phyloP scores from a whole-genome alignment of 129 eudicot species.

The Tagetes patula region DNA sequence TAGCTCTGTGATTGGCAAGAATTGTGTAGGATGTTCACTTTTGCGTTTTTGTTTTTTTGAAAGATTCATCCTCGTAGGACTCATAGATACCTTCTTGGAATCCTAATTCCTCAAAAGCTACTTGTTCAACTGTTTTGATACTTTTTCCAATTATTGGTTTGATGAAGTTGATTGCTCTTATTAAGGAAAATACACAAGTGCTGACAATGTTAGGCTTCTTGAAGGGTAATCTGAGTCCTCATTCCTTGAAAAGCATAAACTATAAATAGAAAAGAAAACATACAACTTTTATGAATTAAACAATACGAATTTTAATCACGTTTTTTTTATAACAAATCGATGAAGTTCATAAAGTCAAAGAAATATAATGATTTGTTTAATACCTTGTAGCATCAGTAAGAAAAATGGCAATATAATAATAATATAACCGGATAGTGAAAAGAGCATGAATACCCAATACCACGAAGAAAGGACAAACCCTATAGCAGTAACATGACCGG shows the following conservation, averaged over 20 bases:
- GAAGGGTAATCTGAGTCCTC: conserved; percentile 39
- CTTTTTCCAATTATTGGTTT: conserved; percentile 19
- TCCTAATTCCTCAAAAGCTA: conserved; percentile 58
- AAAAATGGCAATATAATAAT: no score
- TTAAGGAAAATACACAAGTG: conserved; percentile 30
- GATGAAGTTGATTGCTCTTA: conserved; percentile 42
- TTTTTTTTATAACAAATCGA: no score
- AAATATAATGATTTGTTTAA: no score
- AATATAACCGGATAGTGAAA: no score
- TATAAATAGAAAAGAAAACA: background rate
- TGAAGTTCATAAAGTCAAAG: no score
- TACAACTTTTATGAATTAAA: background rate
- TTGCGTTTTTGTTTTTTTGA: conserved; percentile 60
- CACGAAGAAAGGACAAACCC: no score
- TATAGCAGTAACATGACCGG: no score
- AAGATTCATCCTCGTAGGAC: conserved; percentile 43
- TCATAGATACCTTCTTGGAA: conserved; percentile 42
- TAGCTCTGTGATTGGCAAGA: conserved; percentile 41
- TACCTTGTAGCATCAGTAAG: no score
- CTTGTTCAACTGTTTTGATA: conserved; percentile 42
- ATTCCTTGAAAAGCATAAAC: conserved; percentile 39
- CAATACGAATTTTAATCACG: no score
- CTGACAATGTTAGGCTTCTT: conserved; percentile 41
- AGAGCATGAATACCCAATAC: no score
- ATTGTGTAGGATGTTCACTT: conserved; percentile 57